These are phyloP conservation scores for Cystobasidium pallidum DNA, from an alignment of 1,284 basidiomycete genomes.

Conservation along the genomic window DNA sequence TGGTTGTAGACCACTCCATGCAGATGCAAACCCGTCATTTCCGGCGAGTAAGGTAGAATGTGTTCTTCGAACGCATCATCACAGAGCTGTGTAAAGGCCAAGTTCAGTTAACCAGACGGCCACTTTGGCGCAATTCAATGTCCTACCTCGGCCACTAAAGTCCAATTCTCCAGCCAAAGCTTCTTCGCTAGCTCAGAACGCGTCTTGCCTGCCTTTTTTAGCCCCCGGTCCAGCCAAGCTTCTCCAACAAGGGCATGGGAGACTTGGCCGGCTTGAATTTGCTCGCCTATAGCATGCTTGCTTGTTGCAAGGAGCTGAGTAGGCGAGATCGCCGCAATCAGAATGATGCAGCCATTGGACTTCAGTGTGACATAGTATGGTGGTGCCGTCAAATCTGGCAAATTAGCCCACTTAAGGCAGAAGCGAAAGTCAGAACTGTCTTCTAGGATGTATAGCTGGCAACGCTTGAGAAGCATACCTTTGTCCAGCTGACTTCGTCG, in stretches of 20 bases:
- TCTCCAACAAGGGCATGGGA: constrained; percentile 77
- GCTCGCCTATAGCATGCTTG: constrained; percentile 79
- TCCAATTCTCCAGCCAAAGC: constrained; percentile 83
- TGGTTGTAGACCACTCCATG: constrained; percentile 85
- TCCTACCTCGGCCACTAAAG: constrained; percentile 83
- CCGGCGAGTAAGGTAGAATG: constrained; percentile 78
- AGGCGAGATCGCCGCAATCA: constrained; percentile 82
- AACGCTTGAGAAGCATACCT: constrained; percentile 62
- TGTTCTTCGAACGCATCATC: constrained; percentile 99
- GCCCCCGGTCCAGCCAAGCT: constrained; percentile 77
- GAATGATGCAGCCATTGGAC: constrained; percentile 97
- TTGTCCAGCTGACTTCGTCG: constrained; percentile 91
- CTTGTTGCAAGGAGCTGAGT: constrained; percentile 81
- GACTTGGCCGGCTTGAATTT: constrained; percentile 54
- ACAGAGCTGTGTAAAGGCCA: constrained; percentile 68
- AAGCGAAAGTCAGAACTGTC: too few relatives aligned
- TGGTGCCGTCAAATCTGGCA: constrained; percentile 70
- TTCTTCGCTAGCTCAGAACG: constrained; percentile 72
- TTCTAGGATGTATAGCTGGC: too few relatives aligned
- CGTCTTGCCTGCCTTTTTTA: constrained; percentile 67
- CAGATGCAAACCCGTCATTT: constrained; percentile 87
- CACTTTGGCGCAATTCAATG: constrained; percentile 19
- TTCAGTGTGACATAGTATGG: constrained; percentile 92
- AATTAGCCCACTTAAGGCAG: constrained; percentile 70
- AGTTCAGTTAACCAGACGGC: not conserved